Evolutionary conservation across 306 rosid species (phyloP).

Genomic region (Begonia fuchsioides): DNA sequence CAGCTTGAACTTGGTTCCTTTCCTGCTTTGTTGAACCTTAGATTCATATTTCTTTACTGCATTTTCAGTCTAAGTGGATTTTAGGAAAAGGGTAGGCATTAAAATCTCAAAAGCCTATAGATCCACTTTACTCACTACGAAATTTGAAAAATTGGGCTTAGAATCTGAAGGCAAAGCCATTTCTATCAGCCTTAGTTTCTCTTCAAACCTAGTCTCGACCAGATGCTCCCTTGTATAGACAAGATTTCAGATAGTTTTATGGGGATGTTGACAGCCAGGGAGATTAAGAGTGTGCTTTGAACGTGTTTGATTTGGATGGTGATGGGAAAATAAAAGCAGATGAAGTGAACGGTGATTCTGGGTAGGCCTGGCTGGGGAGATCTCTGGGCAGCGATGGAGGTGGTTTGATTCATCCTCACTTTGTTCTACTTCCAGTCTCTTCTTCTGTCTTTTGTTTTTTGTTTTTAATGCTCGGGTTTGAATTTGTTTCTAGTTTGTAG

Average conservation of each 20-base stretch:
- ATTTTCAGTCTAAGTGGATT: too few species aligned
- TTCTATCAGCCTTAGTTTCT: background rate
- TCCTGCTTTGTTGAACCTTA: background rate
- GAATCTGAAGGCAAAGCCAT: too few species aligned
- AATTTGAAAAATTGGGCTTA: too few species aligned
- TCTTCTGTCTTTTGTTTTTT: too few species aligned
- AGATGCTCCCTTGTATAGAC: background rate
- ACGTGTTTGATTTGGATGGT: slow-evolving; percentile 57
- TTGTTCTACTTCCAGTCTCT: too few species aligned
- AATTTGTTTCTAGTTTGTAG: too few species aligned
- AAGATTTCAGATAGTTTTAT: slow-evolving; percentile 42
- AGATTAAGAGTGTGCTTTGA: slow-evolving; percentile 48
- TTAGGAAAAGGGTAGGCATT: too few species aligned
- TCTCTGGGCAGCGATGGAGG: slow-evolving; percentile 57
- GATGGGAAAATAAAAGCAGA: slow-evolving; percentile 74
- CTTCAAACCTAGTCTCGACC: background rate
- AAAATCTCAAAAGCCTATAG: too few species aligned
- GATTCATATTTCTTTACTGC: background rate
- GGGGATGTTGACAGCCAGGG: slow-evolving; percentile 24
- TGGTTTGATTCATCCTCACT: too few species aligned
- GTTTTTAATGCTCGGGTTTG: too few species aligned
- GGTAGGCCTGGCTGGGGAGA: slow-evolving; percentile 64
- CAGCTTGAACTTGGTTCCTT: background rate
- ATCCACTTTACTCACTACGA: too few species aligned
- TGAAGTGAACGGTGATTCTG: slow-evolving; percentile 43